Percentiles rank a stretch among this genome's conserved stretches.
Conservation (phyloP, 805 yeast species). For the Spathaspora passalidarum region DNA sequence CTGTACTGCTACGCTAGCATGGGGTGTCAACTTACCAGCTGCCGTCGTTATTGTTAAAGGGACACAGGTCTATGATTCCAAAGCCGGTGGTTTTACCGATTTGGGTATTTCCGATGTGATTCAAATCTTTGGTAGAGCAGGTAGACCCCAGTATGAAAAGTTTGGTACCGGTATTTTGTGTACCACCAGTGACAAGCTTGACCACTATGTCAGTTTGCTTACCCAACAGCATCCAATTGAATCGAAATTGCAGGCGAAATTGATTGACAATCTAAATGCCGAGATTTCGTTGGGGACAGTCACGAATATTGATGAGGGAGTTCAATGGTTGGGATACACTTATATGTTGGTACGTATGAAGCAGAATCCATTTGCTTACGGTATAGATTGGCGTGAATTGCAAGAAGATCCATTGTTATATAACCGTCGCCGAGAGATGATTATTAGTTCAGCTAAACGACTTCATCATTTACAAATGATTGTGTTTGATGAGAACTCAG, state of each 20-base stretch:
- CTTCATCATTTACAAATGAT: constrained; percentile 92
- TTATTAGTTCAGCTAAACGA: constrained; percentile 74
- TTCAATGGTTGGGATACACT: constrained; percentile 97
- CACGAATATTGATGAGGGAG: constrained; percentile 90
- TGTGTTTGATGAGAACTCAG: constrained; percentile 81
- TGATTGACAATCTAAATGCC: constrained; percentile 92
- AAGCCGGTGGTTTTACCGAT: constrained; percentile 91
- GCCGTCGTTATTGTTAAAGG: constrained; percentile 97
- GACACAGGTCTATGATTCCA: constrained; percentile 91
- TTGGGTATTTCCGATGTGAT: constrained; percentile 95
- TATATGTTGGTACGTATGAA: constrained; percentile 92
- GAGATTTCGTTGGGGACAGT: constrained; percentile 95
- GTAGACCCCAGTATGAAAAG: constrained; percentile 94
- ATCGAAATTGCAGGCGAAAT: constrained; percentile 68
- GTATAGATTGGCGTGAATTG: constrained; percentile 83
- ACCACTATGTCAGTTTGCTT: constrained; percentile 82
- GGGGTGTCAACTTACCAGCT: constrained; percentile 99
- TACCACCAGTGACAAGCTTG: constrained; percentile 76
- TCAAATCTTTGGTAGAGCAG: constrained; percentile 98
- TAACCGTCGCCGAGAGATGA: constrained; percentile 70
- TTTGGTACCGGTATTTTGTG: constrained; percentile 91
- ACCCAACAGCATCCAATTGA: constrained; percentile 97
- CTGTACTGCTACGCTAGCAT: constrained; percentile 96
- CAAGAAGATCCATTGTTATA: constrained; percentile 78
- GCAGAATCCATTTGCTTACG: constrained; percentile 89